These are phyloP conservation scores for Colletotrichum tanaceti DNA, from an alignment of 2,329 filamentous ascomycete species.

Conservation along the genomic window DNA sequence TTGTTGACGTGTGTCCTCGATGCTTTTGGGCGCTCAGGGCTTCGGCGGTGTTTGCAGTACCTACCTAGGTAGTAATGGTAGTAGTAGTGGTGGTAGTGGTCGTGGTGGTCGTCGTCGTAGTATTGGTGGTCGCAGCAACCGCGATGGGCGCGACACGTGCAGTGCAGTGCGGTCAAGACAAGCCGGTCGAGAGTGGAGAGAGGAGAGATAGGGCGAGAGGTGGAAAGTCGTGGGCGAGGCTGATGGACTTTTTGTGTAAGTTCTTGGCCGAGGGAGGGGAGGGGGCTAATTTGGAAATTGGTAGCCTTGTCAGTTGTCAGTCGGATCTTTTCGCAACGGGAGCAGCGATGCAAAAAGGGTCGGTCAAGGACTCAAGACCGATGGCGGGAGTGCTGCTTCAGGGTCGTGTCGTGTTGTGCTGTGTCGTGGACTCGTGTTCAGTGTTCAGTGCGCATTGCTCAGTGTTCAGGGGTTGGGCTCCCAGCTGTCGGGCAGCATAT, in stretches of 20 bases:
- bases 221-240: slow-evolving; percentile 29
- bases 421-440: too few species aligned
- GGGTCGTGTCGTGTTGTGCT: background rate
- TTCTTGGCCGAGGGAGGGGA: background rate
- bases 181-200: slow-evolving; percentile 1
- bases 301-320: slow-evolving; percentile 34
- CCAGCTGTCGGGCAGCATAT: slow-evolving; percentile 27
- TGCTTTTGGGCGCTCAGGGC: slow-evolving; percentile 21
- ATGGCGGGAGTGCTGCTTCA: background rate
- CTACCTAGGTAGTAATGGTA: background rate
- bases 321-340: slow-evolving; percentile 27
- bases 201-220: background rate
- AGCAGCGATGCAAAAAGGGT: slow-evolving; percentile 7
- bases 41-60: slow-evolving; percentile 11
- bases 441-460: too few species aligned
- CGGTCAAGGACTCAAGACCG: slow-evolving; percentile 28
- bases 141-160: slow-evolving; percentile 26
- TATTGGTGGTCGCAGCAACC: slow-evolving; percentile 28
- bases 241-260: slow-evolving; percentile 7
- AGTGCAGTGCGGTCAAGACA: slow-evolving; percentile 8
- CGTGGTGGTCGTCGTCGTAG: background rate
- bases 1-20: background rate
- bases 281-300: slow-evolving; percentile 6
- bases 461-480: slow-evolving; percentile 29
- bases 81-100: background rate